Evolutionary conservation across 2,329 filamentous ascomycete species (phyloP).

Genomic region (Exophiala xenobiotica): DNA sequence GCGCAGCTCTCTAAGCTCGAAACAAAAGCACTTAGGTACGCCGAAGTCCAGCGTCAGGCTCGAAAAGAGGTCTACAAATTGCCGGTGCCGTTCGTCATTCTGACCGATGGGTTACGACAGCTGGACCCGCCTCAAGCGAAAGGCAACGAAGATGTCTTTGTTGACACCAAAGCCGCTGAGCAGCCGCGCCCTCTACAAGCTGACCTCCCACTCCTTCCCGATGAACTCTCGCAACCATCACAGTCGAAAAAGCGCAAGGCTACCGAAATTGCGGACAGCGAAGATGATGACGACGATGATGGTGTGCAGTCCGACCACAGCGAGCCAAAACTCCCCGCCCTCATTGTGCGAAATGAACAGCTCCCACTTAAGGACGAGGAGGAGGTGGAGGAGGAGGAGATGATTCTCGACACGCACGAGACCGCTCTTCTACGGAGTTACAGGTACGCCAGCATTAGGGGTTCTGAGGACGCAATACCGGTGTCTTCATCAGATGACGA

Average conservation of each 20-base stretch:
- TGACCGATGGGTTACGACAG: slow-evolving; percentile 30
- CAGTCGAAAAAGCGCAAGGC: slow-evolving; percentile 42
- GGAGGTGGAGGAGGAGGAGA: slow-evolving; percentile 14
- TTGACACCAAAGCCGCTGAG: slow-evolving; percentile 10
- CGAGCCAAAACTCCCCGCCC: slow-evolving; percentile 11
- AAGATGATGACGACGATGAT: slow-evolving; percentile 40
- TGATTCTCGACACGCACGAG: slow-evolving; percentile 24
- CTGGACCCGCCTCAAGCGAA: slow-evolving; percentile 1
- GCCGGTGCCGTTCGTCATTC: slow-evolving; percentile 43
- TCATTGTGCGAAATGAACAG: background rate
- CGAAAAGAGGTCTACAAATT: slow-evolving; percentile 46
- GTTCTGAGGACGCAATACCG: slow-evolving; percentile 22
- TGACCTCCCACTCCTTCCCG: slow-evolving; percentile 16
- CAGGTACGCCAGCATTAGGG: slow-evolving; percentile 19
- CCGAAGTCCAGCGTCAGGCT: slow-evolving; percentile 64
- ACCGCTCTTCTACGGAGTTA: slow-evolving; percentile 15
- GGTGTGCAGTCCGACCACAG: slow-evolving; percentile 29
- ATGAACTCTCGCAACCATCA: slow-evolving; percentile 22
- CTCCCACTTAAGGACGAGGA: background rate
- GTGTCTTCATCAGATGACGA: slow-evolving; percentile 15
- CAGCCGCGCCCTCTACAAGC: slow-evolving; percentile 6
- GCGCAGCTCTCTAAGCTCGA: slow-evolving; percentile 39
- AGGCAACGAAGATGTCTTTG: slow-evolving; percentile 7
- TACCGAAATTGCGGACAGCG: slow-evolving; percentile 45
- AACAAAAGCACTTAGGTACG: slow-evolving; percentile 50